phyloP scores from a whole-genome alignment of 2,329 filamentous ascomycete species.

The Rhynchosporium graminicola region DNA sequence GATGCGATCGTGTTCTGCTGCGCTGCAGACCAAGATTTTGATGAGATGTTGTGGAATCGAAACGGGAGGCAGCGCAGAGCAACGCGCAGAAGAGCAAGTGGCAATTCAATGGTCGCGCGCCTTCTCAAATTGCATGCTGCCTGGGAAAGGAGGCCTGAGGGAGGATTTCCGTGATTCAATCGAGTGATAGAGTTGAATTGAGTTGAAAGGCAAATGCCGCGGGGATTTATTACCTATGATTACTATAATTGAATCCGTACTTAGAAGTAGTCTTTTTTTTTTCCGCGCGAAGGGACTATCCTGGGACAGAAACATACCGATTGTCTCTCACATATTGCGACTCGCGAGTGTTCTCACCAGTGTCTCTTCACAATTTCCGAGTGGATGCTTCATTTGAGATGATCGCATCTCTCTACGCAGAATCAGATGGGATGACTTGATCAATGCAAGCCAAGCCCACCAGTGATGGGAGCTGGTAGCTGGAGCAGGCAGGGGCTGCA shows the following conservation, averaged over 20 bases:
- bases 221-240: no score
- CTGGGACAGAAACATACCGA: neutral
- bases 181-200: neutral
- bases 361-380: neutral
- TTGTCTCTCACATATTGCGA: neutral
- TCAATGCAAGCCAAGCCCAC: neutral
- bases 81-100: neutral
- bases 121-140: neutral
- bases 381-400: neutral
- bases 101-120: neutral
- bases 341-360: neutral
- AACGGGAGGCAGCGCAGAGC: neutral
- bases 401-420: neutral
- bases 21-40: neutral
- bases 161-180: neutral
- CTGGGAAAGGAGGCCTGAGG: neutral
- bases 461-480: no score
- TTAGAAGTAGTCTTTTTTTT: neutral
- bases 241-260: neutral
- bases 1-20: neutral
- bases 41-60: constrained; percentile 8
- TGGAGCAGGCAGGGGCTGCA: constrained; percentile 1
- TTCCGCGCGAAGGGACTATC: neutral
- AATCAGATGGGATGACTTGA: constrained; percentile 1
- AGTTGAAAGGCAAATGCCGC: constrained; percentile 3